Evolutionary conservation across 371 early-diverging fungal species (phyloP).

Genomic region (Nosema muscidifuracis): DNA sequence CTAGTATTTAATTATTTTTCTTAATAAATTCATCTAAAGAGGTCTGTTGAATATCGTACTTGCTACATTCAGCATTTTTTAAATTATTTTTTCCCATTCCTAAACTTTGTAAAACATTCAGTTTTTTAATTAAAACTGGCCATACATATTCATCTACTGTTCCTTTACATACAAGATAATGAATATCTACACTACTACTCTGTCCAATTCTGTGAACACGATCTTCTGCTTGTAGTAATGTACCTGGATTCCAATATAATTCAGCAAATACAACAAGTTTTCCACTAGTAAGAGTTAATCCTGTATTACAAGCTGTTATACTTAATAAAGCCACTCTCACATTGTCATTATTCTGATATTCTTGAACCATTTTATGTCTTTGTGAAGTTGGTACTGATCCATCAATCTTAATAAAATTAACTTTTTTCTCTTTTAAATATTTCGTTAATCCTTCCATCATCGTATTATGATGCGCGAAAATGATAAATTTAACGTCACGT

Average conservation of each 20-base stretch:
- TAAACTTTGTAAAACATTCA: conserved; percentile 52
- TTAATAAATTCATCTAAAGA: conserved; percentile 5
- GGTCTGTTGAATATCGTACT: not conserved
- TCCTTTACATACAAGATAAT: conserved; percentile 65
- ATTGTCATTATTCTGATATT: conserved; percentile 62
- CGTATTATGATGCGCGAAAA: conserved; percentile 66
- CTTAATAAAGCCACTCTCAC: conserved; percentile 65
- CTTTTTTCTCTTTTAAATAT: conserved; percentile 39
- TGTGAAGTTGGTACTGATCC: conserved; percentile 63
- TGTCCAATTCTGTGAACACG: conserved; percentile 66
- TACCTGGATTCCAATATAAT: conserved; percentile 68
- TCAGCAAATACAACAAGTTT: conserved; percentile 68
- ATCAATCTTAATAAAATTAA: conserved; percentile 66
- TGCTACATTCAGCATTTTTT: conserved; percentile 23
- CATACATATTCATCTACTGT: conserved; percentile 64
- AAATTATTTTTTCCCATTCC: conserved; percentile 56
- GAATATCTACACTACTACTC: conserved; percentile 63
- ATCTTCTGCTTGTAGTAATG: conserved; percentile 65
- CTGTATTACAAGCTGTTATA: conserved; percentile 66
- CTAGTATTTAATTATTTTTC: too few relatives aligned
- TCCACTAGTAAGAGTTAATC: conserved; percentile 66
- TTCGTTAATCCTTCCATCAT: conserved; percentile 63
- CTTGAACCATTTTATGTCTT: conserved; percentile 39
- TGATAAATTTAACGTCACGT: conserved; percentile 65
- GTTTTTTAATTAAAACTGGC: conserved; percentile 53